These are phyloP conservation scores for Chenopodium formosanum DNA, from an alignment of 148 eudicot species.

Conservation along the genomic window DNA sequence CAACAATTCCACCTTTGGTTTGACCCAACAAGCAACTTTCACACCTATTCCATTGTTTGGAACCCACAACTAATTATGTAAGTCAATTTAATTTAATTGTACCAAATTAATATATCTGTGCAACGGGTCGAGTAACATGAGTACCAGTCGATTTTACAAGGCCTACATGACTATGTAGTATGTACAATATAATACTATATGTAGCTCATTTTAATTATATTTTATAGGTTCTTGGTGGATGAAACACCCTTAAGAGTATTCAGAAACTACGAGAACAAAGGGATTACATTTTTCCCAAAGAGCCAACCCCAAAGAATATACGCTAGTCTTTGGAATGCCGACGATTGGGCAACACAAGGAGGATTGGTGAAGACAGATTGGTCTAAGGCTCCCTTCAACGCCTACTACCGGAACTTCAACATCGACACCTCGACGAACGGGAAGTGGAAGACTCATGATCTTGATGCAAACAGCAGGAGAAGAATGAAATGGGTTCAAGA, in stretches of 20 bases:
- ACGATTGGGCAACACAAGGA: conserved; percentile 54
- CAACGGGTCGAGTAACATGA: too few species aligned
- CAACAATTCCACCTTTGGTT: conserved; percentile 55
- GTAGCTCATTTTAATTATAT: too few species aligned
- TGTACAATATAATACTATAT: too few species aligned
- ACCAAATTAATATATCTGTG: too few species aligned
- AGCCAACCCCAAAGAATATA: conserved; percentile 42
- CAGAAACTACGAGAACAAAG: conserved; percentile 37
- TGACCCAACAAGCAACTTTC: conserved; percentile 45
- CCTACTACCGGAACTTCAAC: conserved; percentile 40
- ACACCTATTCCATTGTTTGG: conserved; percentile 44
- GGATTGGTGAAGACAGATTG: conserved; percentile 49
- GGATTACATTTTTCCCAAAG: conserved; percentile 41
- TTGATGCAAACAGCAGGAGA: conserved; percentile 31
- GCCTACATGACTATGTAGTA: too few species aligned
- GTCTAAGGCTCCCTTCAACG: conserved; percentile 44
- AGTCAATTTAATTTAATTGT: neutral
- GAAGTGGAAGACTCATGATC: conserved; percentile 36
- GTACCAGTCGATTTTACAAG: too few species aligned
- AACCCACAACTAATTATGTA: conserved; percentile 36
- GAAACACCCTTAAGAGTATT: conserved; percentile 43
- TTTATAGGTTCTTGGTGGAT: conserved; percentile 40
- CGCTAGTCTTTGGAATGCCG: conserved; percentile 53
- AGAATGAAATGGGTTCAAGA: conserved; percentile 44
- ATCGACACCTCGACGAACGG: conserved; percentile 23